Base-by-base conservation (phyloP, 148 eudicot species). In the Oxyria digyna region DNA sequence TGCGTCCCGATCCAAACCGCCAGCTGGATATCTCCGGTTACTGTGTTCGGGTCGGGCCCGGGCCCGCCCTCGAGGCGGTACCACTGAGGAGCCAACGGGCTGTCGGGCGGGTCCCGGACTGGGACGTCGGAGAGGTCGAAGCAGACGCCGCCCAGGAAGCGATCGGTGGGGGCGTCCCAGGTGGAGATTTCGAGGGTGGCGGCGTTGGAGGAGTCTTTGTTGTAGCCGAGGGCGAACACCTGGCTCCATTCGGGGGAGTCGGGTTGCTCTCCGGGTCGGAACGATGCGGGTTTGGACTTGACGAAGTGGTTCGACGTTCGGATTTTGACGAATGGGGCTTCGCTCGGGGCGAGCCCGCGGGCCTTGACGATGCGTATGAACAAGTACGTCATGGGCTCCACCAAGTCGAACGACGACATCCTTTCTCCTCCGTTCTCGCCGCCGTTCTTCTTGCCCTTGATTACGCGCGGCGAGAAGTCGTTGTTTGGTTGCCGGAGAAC, bases 1-100 rank as follows among this genome's bases (percentile, higher is more conserved):
- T 93, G 98, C 4, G 98, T 93, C 9, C 98, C 98, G 1, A 91
- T 81, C 99, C 99, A 94, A 1, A 94, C 97, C 0, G 99, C 82
- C 18, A 94, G 72, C 73, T 94, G 99, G 11, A 94, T 62, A 62
- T 94, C 99, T 4, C 99, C 99, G 63, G 85, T 79, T 6, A 93
- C 75, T 18, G 74, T 42, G 26, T 72, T 68, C 14, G 67, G 74
- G 52, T 77, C 88, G 10, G 81, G 88, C 3, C 74, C 85, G 38
- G 76, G 54, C 20, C 85, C 86, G 31, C 95, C 92, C 62, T 94
- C 99, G 4, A 94, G 93, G 13, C 83, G 96, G 75, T 90, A 90
- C 99, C 99, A 94, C 64, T 87, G 99, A 15, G 99, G 93, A 2
- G 99, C 99, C 0, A 90, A 79, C 6, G 99, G 96, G 70, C 99